Conservation (phyloP, 2,329 filamentous ascomycete genomes). For the Proliferodiscus dingleyae region DNA sequence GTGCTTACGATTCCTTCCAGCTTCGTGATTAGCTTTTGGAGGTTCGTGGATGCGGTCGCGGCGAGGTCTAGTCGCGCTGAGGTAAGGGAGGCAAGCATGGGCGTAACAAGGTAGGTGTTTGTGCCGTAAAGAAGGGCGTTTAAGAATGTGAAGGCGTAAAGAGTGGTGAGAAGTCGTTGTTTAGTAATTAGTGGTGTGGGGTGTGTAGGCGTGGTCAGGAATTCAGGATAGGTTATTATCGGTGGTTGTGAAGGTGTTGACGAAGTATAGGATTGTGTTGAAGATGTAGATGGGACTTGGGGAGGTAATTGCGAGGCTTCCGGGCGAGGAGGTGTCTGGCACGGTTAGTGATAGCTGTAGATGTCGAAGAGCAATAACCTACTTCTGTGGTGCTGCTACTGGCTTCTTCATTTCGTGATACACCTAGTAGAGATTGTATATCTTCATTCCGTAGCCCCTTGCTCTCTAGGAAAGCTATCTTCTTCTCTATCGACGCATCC, state of each 20-base stretch:
- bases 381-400: constrained; percentile 10
- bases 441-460: constrained; percentile 68
- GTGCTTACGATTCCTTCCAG: constrained; percentile 56
- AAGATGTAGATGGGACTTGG: constrained; percentile 23
- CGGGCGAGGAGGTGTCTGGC: constrained; percentile 2
- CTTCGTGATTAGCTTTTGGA: constrained; percentile 46
- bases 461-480: constrained; percentile 68
- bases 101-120: constrained; percentile 63
- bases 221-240: constrained; percentile 67
- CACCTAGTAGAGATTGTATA: constrained; percentile 60
- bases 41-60: constrained; percentile 42
- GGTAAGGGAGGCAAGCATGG: constrained; percentile 48
- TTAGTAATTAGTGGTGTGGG: too few relatives aligned
- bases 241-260: constrained; percentile 39
- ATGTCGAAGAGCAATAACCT: neutral
- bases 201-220: constrained; percentile 60
- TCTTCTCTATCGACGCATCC: constrained; percentile 64
- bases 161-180: constrained; percentile 51
- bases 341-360: neutral
- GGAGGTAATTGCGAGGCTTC: constrained; percentile 3
- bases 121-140: constrained; percentile 66
- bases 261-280: constrained; percentile 36
- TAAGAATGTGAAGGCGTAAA: constrained; percentile 53
- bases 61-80: constrained; percentile 49
- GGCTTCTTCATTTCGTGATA: constrained; percentile 27